A percentile compares a stretch with the other conserved stretches of the same genome.
Conservation (phyloP, 352 stramenopile genomes). For the Albugo laibachii region DNA sequence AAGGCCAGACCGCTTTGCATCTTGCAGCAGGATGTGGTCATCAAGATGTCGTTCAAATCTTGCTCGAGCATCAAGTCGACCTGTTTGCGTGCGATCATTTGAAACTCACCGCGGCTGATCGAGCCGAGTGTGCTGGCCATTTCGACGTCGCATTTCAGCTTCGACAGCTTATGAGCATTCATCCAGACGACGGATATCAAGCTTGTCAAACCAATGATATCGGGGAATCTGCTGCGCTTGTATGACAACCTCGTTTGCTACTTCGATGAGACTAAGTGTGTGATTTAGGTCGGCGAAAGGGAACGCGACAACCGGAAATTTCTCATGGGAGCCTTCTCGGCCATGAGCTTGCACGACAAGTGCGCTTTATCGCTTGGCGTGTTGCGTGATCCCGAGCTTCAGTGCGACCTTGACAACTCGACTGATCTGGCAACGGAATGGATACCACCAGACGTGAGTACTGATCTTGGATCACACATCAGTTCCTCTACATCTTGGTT, state of each 20-base stretch:
- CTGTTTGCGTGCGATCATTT: slow-evolving; percentile 44
- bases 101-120: slow-evolving; percentile 43
- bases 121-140: slow-evolving; percentile 58
- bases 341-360: slow-evolving; percentile 78
- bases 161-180: slow-evolving; percentile 17
- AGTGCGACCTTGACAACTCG: not conserved
- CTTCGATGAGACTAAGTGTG: slow-evolving; percentile 3
- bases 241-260: slow-evolving; percentile 29
- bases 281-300: slow-evolving; percentile 31
- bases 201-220: not conserved
- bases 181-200: not conserved
- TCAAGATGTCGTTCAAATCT: slow-evolving; percentile 31
- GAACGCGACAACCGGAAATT: slow-evolving; percentile 72
- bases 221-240: slow-evolving; percentile 4
- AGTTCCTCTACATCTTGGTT: not conserved
- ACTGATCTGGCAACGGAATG: slow-evolving; percentile 8
- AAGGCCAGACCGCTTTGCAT: slow-evolving; percentile 68
- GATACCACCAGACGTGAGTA: slow-evolving; percentile 32
- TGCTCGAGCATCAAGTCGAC: slow-evolving; percentile 40
- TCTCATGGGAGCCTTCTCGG: slow-evolving; percentile 64
- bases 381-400: slow-evolving; percentile 21
- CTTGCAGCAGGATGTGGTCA: slow-evolving; percentile 62
- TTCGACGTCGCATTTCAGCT: slow-evolving; percentile 22
- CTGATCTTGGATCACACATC: not conserved
- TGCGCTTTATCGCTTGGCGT: slow-evolving; percentile 66